Base-by-base conservation (phyloP, 805 yeast species). In the Ogataea pilisensis region DNA sequence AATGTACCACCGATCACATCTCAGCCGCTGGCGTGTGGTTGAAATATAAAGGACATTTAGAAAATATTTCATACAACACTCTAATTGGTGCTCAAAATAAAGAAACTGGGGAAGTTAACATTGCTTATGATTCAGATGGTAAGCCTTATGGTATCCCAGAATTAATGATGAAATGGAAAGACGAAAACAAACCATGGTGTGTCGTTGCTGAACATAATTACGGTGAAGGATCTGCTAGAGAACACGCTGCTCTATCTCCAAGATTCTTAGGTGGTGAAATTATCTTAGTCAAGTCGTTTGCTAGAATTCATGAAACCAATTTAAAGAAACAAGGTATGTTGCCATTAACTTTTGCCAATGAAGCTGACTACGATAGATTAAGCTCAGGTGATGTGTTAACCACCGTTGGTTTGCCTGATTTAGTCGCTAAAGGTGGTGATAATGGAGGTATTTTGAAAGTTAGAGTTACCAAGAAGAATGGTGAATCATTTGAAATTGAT, bases 181-280 rank as follows among this genome's bases (percentile, higher is more conserved):
- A 79, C 38, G 93, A 87, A 46, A 53, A 66, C 14, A 76, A 85
- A 54, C 93, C 95, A 17, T 91, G 99, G 99, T 75, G 80, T 51
- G 97, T 93, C 34, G 84, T 93, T 49, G 98, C 97, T 40, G 99
- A 93, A 65, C 96, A 93, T 63, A 91, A 91, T 68, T 93, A 91
- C 60, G 99, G 99, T 68, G 99, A 91, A 72, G 99, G 99, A 56
- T 90, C 97, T 37, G 97, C 99, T 25, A 85, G 99, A 76, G 99
- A 91, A 65, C 99, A 91, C 59, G 99, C 99, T 34, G 98, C 98
- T 13, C 73, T 93, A 52, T 87, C 93, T 26, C 99, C 98, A 42
- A 78, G 95, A 66, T 93, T 86, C 72, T 74, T 93, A 34, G 98
- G 97, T 45, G 98, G 99, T 48, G 68, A 82, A 43, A 78, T 89